Conservation (phyloP, 306 rosid genomes). For the Calophaca sinica region DNA sequence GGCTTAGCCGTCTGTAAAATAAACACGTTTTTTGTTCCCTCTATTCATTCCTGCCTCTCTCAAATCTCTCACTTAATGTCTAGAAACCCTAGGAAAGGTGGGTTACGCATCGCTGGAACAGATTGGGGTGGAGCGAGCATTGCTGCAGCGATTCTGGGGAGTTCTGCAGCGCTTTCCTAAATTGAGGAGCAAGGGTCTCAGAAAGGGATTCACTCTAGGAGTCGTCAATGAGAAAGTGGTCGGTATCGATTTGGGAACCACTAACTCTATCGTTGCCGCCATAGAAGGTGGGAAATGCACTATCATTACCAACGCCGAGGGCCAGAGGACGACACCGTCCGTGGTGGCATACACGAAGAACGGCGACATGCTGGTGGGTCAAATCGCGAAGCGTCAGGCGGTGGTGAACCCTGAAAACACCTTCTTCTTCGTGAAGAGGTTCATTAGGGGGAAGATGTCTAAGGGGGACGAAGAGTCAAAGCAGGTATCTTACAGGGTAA, state of each 20-base stretch:
- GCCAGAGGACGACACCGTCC: constrained; percentile 87
- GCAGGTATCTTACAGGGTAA: constrained; percentile 84
- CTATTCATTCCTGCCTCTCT: no score
- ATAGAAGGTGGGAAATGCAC: constrained; percentile 93
- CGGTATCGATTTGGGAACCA: constrained; percentile 84
- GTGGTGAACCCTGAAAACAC: constrained; percentile 91
- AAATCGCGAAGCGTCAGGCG: constrained; percentile 92
- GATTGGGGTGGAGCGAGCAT: no score
- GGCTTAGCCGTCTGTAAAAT: no score
- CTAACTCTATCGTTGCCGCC: constrained; percentile 84
- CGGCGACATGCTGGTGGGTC: constrained; percentile 88
- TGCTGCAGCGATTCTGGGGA: no score
- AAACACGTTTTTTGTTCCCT: no score
- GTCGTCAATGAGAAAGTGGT: constrained; percentile 84
- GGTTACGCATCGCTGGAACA: no score
- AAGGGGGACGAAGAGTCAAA: constrained; percentile 91
- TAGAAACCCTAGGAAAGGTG: no score
- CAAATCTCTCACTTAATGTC: no score
- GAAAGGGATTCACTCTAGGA: constrained; percentile 51
- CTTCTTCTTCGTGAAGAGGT: constrained; percentile 88
- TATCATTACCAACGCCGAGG: constrained; percentile 86
- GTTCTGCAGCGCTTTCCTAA: no score
- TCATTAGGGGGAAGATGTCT: constrained; percentile 88
- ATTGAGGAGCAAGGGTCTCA: constrained; percentile 22
- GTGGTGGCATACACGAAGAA: constrained; percentile 92